Evolutionary conservation across 495 filamentous ascomycete species (phyloP).

Genomic region (Neurospora terricola): DNA sequence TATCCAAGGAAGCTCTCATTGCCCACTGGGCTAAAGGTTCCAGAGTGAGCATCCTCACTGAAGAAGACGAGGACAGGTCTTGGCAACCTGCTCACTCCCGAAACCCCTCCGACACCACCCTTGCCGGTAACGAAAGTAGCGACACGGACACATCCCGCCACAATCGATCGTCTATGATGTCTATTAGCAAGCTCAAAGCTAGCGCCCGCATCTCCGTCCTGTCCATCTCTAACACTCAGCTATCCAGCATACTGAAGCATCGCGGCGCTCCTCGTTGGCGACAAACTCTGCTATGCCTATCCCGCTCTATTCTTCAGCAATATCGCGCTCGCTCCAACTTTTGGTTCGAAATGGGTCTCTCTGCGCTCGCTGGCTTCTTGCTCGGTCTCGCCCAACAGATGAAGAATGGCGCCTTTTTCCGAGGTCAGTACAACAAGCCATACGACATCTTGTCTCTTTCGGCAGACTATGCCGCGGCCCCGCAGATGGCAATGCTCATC

Average conservation of each 20-base stretch:
- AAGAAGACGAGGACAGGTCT: not conserved
- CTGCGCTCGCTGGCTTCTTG: slow-evolving; percentile 39
- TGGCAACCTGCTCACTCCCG: slow-evolving; percentile 8
- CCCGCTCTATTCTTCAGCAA: slow-evolving; percentile 44
- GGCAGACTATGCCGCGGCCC: slow-evolving; percentile 36
- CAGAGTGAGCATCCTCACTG: not conserved
- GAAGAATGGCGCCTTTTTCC: slow-evolving; percentile 41
- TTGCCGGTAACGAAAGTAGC: not conserved
- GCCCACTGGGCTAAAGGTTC: slow-evolving; percentile 20
- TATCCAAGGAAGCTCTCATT: slow-evolving; percentile 33
- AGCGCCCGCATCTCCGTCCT: not conserved
- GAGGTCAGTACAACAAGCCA: slow-evolving; percentile 37
- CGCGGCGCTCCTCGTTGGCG: slow-evolving; percentile 37
- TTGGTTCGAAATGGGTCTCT: slow-evolving; percentile 43
- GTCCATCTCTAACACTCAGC: not conserved
- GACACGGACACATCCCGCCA: slow-evolving; percentile 9
- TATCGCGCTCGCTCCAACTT: slow-evolving; percentile 37
- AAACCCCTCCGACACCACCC: not conserved
- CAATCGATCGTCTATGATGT: not conserved
- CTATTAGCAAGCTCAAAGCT: not conserved
- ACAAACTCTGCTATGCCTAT: slow-evolving; percentile 40
- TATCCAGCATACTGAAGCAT: slow-evolving; percentile 19
- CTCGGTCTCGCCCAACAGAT: slow-evolving; percentile 42
- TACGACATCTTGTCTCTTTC: slow-evolving; percentile 43
- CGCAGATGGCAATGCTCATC: slow-evolving; percentile 39